Conservation (phyloP, 495 filamentous ascomycete species). For the Penicillium fimorum region DNA sequence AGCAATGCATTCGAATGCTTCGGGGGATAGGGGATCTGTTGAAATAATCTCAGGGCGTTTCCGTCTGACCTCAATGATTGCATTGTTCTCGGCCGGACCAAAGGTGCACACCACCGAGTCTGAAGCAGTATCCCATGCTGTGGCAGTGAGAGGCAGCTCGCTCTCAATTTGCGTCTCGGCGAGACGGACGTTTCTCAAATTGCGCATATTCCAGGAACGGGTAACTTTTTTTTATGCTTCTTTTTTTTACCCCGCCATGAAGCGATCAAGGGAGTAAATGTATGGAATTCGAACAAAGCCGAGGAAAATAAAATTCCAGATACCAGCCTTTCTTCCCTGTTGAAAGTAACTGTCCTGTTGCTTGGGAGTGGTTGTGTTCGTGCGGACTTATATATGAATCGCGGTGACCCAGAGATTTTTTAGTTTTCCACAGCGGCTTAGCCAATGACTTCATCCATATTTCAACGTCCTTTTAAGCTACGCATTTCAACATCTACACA, state of each 20-base stretch:
- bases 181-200: conserved; percentile 70
- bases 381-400: conserved; percentile 24
- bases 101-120: conserved; percentile 72
- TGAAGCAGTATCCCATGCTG: conserved; percentile 72
- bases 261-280: conserved; percentile 19
- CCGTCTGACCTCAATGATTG: conserved; percentile 62
- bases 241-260: conserved; percentile 44
- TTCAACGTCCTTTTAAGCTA: conserved; percentile 32
- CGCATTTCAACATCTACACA: conserved; percentile 20
- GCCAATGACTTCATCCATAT: conserved; percentile 54
- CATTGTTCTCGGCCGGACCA: conserved; percentile 62
- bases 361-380: conserved; percentile 21
- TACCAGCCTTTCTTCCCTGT: neutral
- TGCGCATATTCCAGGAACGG: conserved; percentile 61
- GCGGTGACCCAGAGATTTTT: conserved; percentile 43
- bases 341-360: conserved; percentile 1
- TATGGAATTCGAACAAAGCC: conserved; percentile 8
- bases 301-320: conserved; percentile 12
- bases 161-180: conserved; percentile 54
- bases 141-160: conserved; percentile 61
- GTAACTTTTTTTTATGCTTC: conserved; percentile 26
- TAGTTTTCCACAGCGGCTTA: conserved; percentile 43
- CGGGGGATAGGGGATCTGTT: conserved; percentile 35
- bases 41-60: conserved; percentile 40
- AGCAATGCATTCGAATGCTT: conserved; percentile 57